These are phyloP conservation scores for Chamaecrista fasciculata DNA, from an alignment of 306 rosid species.

Conservation along the genomic window DNA sequence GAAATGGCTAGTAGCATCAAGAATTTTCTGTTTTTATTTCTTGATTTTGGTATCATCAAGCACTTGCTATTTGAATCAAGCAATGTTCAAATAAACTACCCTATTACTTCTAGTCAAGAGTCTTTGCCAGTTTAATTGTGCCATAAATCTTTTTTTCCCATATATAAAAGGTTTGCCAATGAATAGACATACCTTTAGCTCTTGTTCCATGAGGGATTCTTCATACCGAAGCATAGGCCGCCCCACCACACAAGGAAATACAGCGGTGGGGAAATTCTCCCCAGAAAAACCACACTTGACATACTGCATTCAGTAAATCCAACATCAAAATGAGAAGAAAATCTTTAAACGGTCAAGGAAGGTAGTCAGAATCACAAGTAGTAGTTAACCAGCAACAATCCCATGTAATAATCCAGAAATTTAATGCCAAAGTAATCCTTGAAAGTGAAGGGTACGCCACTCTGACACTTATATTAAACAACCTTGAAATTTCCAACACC, in stretches of 20 bases:
- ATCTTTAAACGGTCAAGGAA: neutral
- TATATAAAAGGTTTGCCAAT: neutral
- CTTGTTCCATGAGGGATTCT: conserved; percentile 90
- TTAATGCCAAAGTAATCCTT: neutral
- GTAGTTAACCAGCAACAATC: neutral
- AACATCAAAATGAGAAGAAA: neutral
- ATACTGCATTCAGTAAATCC: conserved; percentile 52
- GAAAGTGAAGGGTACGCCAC: neutral
- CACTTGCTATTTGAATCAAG: neutral
- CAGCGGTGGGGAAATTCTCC: conserved; percentile 94
- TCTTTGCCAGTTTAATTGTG: neutral
- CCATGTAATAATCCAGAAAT: neutral
- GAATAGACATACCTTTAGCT: conserved; percentile 52
- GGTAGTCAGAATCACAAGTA: neutral
- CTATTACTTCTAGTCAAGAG: neutral
- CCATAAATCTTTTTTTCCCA: neutral
- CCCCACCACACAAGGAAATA: conserved; percentile 96
- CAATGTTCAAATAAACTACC: neutral
- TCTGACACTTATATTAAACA: neutral
- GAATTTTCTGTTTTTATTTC: neutral
- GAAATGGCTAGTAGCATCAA: neutral
- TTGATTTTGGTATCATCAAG: neutral
- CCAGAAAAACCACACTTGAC: conserved; percentile 98
- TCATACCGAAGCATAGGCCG: conserved; percentile 98
- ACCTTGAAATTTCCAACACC: conserved; percentile 16